These are phyloP conservation scores for Trichoderma afroharzianum DNA, from an alignment of 2,329 filamentous ascomycete genomes.

Conservation along the genomic window DNA sequence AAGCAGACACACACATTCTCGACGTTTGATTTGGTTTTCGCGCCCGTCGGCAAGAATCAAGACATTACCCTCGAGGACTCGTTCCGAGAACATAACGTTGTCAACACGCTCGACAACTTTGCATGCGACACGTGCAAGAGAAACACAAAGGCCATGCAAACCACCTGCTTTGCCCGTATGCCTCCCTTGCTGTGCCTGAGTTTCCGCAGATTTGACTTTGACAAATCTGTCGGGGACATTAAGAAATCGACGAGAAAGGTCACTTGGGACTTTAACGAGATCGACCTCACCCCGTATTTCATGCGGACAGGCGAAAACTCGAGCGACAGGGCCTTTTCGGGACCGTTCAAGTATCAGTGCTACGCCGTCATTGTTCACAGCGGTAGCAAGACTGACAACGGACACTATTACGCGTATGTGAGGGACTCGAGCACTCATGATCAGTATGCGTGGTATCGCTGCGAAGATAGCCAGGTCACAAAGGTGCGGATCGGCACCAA, in stretches of 20 bases:
- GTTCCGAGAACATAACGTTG: conserved; percentile 64
- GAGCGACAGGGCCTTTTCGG: conserved; percentile 40
- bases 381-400: conserved; percentile 63
- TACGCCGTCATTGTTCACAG: conserved; percentile 81
- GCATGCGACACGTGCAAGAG: conserved; percentile 73
- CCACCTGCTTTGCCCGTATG: conserved; percentile 70
- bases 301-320: conserved; percentile 36
- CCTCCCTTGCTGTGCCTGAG: conserved; percentile 76
- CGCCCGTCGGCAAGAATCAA: conserved; percentile 35
- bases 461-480: conserved; percentile 44
- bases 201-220: conserved; percentile 58
- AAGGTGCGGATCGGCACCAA: conserved; percentile 41
- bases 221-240: conserved; percentile 32
- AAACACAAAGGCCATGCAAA: conserved; percentile 64
- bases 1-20: conserved; percentile 46
- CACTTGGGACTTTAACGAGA: conserved; percentile 70
- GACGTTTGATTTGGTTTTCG: conserved; percentile 52
- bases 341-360: conserved; percentile 73
- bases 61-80: conserved; percentile 54
- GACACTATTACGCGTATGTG: conserved; percentile 77
- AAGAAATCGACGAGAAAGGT: conserved; percentile 69
- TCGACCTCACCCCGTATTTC: conserved; percentile 52
- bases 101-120: conserved; percentile 65
- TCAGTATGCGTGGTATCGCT: conserved; percentile 46
- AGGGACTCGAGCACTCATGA: conserved; percentile 50